These are phyloP conservation scores for Eucalyptus virginea DNA, from an alignment of 345 rosid species.

Conservation along the genomic window DNA sequence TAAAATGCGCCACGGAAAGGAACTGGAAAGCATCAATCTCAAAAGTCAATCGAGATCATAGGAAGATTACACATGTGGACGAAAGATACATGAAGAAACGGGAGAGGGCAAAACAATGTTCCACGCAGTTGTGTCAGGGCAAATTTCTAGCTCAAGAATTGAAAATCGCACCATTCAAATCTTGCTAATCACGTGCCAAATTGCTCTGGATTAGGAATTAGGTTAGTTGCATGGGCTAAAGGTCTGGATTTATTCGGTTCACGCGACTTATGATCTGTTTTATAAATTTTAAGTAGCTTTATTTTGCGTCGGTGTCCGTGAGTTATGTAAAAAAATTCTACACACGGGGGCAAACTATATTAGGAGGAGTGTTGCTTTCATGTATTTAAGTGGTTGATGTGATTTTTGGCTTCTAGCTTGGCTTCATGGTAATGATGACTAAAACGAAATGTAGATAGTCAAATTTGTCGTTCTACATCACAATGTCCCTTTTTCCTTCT, in stretches of 20 bases:
- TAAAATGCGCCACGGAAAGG: background rate
- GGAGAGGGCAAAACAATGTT: background rate
- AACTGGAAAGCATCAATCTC: background rate
- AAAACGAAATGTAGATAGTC: background rate
- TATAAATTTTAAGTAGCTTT: background rate
- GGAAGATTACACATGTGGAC: background rate
- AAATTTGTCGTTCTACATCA: background rate
- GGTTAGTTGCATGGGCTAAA: background rate
- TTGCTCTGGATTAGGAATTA: background rate
- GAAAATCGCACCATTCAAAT: background rate
- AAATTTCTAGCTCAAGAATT: background rate
- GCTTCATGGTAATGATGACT: background rate
- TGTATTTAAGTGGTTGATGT: background rate
- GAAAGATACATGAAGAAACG: background rate
- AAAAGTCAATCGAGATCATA: background rate
- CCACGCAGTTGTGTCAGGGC: background rate
- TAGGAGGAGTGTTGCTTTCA: background rate
- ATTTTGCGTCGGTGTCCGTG: background rate
- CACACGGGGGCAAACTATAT: background rate
- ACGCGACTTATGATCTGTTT: rapidly evolving
- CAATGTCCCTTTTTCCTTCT: background rate
- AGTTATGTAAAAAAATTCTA: background rate
- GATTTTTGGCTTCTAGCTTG: background rate
- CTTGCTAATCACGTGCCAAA: background rate
- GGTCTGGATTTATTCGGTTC: background rate